A percentile compares a stretch with the other conserved stretches of the same genome.
Evolutionary conservation across 176 grass and related monocot genomes (phyloP).

Genomic region (Triticum monococcum): DNA sequence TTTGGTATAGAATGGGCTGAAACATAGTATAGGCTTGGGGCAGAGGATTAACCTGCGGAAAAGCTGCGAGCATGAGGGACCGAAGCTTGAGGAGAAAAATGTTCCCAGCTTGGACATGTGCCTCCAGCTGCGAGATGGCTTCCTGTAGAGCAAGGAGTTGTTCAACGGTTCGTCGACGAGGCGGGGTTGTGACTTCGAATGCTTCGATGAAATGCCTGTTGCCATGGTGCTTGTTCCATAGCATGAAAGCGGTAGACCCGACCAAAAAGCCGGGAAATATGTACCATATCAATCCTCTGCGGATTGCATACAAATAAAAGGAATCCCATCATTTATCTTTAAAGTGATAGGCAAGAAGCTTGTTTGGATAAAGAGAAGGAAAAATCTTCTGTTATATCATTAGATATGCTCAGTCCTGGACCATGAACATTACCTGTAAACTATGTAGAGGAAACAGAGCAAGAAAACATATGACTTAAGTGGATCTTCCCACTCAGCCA

Average conservation of each 20-base stretch:
- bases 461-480: slow-evolving; percentile 83
- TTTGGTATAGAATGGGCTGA: neutral
- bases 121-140: slow-evolving; percentile 71
- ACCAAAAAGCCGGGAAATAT: slow-evolving; percentile 63
- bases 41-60: slow-evolving; percentile 57
- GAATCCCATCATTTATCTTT: neutral
- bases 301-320: neutral
- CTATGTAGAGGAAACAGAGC: slow-evolving; percentile 61
- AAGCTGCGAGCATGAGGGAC: slow-evolving; percentile 77
- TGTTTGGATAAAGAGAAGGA: neutral
- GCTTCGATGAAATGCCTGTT: slow-evolving; percentile 49
- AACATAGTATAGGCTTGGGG: neutral
- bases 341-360: neutral
- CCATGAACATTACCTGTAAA: slow-evolving; percentile 53
- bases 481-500: slow-evolving; percentile 83
- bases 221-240: slow-evolving; percentile 65
- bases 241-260: slow-evolving; percentile 57
- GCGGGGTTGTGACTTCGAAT: slow-evolving; percentile 63
- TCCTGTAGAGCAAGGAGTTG: slow-evolving; percentile 79
- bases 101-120: slow-evolving; percentile 64
- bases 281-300: slow-evolving; percentile 73
- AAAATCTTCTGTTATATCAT: neutral
- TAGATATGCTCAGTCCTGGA: neutral
- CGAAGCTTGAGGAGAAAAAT: slow-evolving; percentile 93
- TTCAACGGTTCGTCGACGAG: slow-evolving; percentile 58